Evolutionary conservation across 2,329 filamentous ascomycete genomes (phyloP), one percentile per base, ranked within the genome.

Genomic region (Anisogramma anomala): DNA sequence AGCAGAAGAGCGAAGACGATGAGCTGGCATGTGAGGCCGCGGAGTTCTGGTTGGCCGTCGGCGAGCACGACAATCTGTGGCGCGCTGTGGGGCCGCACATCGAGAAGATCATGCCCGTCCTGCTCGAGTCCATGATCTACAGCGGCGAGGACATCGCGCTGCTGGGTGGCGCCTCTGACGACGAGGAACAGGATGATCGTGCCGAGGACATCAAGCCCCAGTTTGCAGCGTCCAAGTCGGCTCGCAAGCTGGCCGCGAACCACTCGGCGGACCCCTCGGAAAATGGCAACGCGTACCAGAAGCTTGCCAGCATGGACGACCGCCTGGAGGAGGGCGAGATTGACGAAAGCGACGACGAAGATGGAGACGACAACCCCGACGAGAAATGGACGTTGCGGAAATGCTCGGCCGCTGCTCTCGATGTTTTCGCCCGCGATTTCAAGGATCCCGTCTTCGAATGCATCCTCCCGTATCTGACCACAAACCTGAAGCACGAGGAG

Each of bases 61-160:
- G 87, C 46, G 91, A 95, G 58, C 85, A 94, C 56, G 75, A 84
- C 31, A 75, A 82, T 45, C 66, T 96, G 39, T 86, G 85, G 66
- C 72, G 78, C 50, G 73, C 77, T 1, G 68, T 98, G 33, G 78
- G 73, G 7, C 87, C 87, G 0, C 84, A 84, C 56, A 74, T 96
- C 42, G 63, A 74, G 50, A 84, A 84, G 58, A 89, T 96, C 49
- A 82, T 98, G 22, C 91, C 91, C 0, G 83, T 95, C 1, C 67
- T 98, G 38, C 72, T 98, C 6, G 79, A 91, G 50, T 93, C 85
- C 57, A 98, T 98, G 89, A 79, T 96, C 1, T 98, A 96, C 59
- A 84, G 83, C 53, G 85, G 91, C 49, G 91, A 98, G 52, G 91
- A 96, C 50, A 91, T 94, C 52, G 72, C 84, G 25, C 70, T 87